Evolutionary conservation across 148 eudicot genomes (phyloP).

Genomic region (Agrostemma githago): DNA sequence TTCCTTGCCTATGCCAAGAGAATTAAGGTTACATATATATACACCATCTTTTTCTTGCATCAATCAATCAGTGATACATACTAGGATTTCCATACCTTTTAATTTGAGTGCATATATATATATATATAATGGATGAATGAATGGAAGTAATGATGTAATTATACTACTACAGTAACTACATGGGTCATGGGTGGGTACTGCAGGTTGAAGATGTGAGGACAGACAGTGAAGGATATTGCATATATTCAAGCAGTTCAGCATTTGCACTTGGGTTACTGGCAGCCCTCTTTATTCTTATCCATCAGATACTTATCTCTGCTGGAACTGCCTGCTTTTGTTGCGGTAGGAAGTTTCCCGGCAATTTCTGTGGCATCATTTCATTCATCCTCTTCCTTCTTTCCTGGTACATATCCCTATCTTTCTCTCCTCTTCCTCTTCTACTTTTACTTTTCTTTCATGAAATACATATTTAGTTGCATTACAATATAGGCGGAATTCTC

Average conservation of each 20-base stretch:
- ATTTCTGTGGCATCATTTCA: neutral
- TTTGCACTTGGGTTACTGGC: conserved; percentile 23
- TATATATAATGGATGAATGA: no score
- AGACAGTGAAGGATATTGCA: neutral
- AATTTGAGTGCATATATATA: no score
- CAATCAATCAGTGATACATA: no score
- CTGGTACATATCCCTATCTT: conserved; percentile 11
- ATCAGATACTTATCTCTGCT: conserved; percentile 15
- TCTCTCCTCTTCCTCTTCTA: neutral
- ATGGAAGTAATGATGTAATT: no score
- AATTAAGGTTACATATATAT: conserved; percentile 7
- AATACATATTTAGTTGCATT: no score
- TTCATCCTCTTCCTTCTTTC: conserved; percentile 19
- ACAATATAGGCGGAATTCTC: no score
- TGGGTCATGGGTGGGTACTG: no score
- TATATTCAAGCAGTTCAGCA: conserved; percentile 17
- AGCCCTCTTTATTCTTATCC: conserved; percentile 11
- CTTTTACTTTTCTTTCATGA: no score
- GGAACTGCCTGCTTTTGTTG: conserved; percentile 26
- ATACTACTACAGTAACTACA: no score
- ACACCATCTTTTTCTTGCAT: no score
- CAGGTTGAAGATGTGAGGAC: conserved; percentile 8
- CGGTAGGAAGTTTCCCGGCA: conserved; percentile 5
- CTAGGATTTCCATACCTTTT: no score
- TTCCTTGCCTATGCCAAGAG: conserved; percentile 12